Conservation (phyloP, 441 rosid genomes). For the Adansonia rubrostipa region DNA sequence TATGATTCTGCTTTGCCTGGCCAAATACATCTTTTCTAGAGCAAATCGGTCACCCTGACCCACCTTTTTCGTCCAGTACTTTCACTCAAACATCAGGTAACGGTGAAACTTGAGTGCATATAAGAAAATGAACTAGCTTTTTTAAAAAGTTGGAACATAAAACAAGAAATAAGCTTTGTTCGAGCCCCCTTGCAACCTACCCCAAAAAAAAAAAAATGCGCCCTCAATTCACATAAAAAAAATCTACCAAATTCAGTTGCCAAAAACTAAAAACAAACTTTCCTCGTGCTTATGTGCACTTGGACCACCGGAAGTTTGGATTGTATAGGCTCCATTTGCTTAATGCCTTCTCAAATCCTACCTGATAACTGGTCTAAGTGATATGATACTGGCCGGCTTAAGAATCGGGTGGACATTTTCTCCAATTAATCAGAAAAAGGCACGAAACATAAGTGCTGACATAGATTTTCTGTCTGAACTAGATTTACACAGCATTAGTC, state of each 20-base stretch:
- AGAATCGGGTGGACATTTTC: too few species aligned
- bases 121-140: neutral
- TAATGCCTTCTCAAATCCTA: neutral
- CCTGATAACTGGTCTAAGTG: neutral
- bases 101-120: neutral
- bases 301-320: neutral
- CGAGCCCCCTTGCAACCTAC: neutral
- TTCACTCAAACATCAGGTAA: neutral
- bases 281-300: neutral
- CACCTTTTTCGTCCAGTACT: neutral
- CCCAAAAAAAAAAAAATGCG: too few species aligned
- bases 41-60: conserved; percentile 24
- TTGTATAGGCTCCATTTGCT: neutral
- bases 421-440: neutral
- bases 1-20: neutral
- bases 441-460: neutral
- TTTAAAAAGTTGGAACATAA: conserved; percentile 8
- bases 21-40: conserved; percentile 11
- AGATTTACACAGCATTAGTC: conserved; percentile 6
- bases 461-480: neutral
- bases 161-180: neutral
- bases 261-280: neutral
- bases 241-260: neutral
- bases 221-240: neutral
- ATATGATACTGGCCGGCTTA: neutral